Evolutionary conservation across 2,329 filamentous ascomycete species (phyloP).

Genomic region (Hymenoscyphus albidus): DNA sequence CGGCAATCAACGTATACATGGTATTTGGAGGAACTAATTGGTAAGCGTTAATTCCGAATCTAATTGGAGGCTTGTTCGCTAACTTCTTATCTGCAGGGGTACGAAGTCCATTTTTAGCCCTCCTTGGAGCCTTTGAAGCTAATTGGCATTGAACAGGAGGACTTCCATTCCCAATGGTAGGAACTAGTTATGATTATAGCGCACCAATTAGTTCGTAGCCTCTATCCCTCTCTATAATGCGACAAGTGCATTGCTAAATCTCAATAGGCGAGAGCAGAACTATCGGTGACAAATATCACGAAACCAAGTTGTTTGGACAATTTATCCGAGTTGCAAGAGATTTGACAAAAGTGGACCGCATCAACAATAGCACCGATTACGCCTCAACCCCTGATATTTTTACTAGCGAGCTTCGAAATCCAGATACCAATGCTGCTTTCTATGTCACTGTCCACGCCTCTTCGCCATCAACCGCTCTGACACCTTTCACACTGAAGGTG

Average conservation of each 20-base stretch:
- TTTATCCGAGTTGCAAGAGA: slow-evolving; percentile 57
- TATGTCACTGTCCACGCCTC: slow-evolving; percentile 55
- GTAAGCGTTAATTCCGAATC: slow-evolving; percentile 27
- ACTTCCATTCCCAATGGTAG: slow-evolving; percentile 53
- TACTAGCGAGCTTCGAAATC: slow-evolving; percentile 55
- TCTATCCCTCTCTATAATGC: background rate
- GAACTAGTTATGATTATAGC: slow-evolving; percentile 61
- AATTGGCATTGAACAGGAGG: slow-evolving; percentile 38
- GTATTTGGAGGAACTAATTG: slow-evolving; percentile 62
- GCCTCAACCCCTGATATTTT: slow-evolving; percentile 49
- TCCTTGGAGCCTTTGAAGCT: background rate
- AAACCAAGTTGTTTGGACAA: slow-evolving; percentile 58
- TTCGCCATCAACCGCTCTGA: slow-evolving; percentile 47
- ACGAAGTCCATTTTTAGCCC: background rate
- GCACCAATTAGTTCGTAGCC: slow-evolving; percentile 45
- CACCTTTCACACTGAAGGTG: slow-evolving; percentile 52
- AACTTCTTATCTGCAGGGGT: background rate
- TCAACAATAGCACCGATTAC: slow-evolving; percentile 47
- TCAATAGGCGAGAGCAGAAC: slow-evolving; percentile 35
- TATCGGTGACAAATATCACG: slow-evolving; percentile 57
- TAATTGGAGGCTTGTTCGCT: background rate
- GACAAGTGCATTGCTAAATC: background rate
- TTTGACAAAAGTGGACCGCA: slow-evolving; percentile 50
- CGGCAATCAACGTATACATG: slow-evolving; percentile 61
- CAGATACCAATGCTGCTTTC: slow-evolving; percentile 53